Base-by-base conservation (phyloP, 768 basidiomycete species). In the Kwoniella europaea region DNA sequence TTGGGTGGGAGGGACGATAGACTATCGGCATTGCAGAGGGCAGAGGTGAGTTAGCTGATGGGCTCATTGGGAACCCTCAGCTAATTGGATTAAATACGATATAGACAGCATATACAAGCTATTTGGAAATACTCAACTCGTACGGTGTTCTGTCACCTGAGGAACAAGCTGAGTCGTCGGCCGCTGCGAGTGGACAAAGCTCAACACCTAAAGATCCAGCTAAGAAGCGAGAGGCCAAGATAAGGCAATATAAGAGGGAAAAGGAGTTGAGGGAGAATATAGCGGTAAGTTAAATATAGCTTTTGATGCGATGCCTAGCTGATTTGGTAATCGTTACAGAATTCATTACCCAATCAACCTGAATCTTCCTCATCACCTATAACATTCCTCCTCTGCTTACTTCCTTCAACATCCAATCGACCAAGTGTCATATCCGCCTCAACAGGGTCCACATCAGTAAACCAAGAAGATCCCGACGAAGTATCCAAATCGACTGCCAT, bases 191-290 rank as follows among this genome's bases (percentile, higher is more conserved):
- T 10, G 63, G 68, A 27, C 18, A 35, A 10, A 52, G 58, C 20
- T 68, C 65, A 7, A 22, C 71, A 5, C 66, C 79, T 3, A 58
- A 68, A 29, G 91, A 98, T 82, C 88, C 90, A 20, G 87, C 88
- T 1, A 88, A 87, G 78, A 87, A 91, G 67, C 85, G 97, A 74
- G 94, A 96, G 74, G 82, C 90, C 43, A 99, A 97, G 86, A 97
- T 99, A 73, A 90, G 88, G 71, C 94, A 95, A 80, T 98, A 89
- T 83, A 90, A 90, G 83, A 88, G 88, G 67, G 94, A 96, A 84
- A 95, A 92, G 82, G 91, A 91, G 44, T 84, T 98, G 35, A 88
- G 89, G 65, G 83, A 84, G 20, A 87, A 87, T 68, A 88, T 98
- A 29, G 88, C 93, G 84, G 93, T 92, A 65, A 59, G 84, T 79